Evolutionary conservation across 2,329 filamentous ascomycete species (phyloP).

Genomic region (Aspergillus neoniger): DNA sequence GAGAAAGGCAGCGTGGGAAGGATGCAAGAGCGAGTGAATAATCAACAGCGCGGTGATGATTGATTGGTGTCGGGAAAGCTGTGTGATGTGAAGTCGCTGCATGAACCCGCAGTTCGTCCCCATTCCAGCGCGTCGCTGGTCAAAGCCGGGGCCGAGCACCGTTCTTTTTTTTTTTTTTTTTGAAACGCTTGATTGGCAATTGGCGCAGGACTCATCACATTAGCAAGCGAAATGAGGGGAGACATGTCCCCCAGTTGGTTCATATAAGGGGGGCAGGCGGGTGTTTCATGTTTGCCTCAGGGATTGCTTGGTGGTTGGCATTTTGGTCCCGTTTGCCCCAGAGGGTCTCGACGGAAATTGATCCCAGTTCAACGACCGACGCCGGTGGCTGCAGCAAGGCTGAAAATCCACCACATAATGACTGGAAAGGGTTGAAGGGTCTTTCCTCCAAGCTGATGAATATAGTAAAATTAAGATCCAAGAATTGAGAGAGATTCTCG

Average conservation of each 20-base stretch:
- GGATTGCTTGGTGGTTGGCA: neutral
- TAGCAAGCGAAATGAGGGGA: conserved; percentile 6
- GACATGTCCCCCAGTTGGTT: too few relatives aligned
- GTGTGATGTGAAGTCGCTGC: conserved; percentile 6
- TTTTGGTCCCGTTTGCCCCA: too few relatives aligned
- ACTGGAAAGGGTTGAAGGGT: too few relatives aligned
- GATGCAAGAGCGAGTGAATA: neutral
- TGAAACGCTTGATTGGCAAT: conserved; percentile 1
- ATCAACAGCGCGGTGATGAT: neutral
- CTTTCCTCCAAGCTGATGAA: too few relatives aligned
- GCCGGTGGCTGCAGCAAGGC: too few relatives aligned
- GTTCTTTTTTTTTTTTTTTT: neutral
- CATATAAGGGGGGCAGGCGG: neutral
- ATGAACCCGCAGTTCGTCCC: conserved; percentile 6
- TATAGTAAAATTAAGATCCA: too few relatives aligned
- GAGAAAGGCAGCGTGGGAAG: neutral
- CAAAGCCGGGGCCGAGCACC: neutral
- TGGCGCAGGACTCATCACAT: neutral
- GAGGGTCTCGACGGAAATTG: neutral
- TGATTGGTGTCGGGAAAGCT: neutral
- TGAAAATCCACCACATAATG: too few relatives aligned
- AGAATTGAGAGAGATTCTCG: too few relatives aligned
- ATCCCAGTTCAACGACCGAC: too few relatives aligned
- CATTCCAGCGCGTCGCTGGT: conserved; percentile 1
- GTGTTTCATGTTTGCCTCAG: conserved; percentile 4